phyloP scores from a whole-genome alignment of 1,284 basidiomycete species.

The Austroboletus niveus region DNA sequence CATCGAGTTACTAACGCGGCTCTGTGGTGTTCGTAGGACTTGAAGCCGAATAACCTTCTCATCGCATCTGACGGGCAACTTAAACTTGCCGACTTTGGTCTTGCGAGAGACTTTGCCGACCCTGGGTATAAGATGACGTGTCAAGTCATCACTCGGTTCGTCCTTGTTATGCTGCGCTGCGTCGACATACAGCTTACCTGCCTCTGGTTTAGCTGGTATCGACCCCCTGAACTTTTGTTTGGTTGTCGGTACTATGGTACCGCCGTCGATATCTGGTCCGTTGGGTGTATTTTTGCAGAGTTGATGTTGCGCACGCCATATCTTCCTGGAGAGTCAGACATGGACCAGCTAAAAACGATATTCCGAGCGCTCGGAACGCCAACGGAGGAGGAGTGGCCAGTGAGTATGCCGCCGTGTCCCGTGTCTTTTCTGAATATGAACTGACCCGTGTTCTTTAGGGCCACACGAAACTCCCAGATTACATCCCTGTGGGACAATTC shows the following conservation, averaged over 20 bases:
- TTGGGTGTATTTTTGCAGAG: constrained; percentile 95
- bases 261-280: constrained; percentile 91
- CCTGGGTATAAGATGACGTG: constrained; percentile 96
- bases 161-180: background rate
- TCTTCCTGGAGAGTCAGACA: constrained; percentile 89
- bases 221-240: constrained; percentile 91
- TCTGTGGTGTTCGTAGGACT: constrained; percentile 62
- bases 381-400: constrained; percentile 96
- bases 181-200: background rate
- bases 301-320: constrained; percentile 94
- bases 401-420: constrained; percentile 33
- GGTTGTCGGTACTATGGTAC: constrained; percentile 87
- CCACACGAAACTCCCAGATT: constrained; percentile 87
- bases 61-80: constrained; percentile 89
- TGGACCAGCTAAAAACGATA: constrained; percentile 94
- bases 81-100: constrained; percentile 98
- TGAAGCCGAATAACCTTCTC: constrained; percentile 98
- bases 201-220: constrained; percentile 82
- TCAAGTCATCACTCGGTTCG: constrained; percentile 93
- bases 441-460: constrained; percentile 49
- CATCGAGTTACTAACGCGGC: constrained; percentile 8
- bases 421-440: background rate
- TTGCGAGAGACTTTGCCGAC: constrained; percentile 93
- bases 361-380: constrained; percentile 95
- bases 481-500: constrained; percentile 79